phyloP scores from a whole-genome alignment of 2,329 filamentous ascomycete species.

The Penicillium corylophilum region DNA sequence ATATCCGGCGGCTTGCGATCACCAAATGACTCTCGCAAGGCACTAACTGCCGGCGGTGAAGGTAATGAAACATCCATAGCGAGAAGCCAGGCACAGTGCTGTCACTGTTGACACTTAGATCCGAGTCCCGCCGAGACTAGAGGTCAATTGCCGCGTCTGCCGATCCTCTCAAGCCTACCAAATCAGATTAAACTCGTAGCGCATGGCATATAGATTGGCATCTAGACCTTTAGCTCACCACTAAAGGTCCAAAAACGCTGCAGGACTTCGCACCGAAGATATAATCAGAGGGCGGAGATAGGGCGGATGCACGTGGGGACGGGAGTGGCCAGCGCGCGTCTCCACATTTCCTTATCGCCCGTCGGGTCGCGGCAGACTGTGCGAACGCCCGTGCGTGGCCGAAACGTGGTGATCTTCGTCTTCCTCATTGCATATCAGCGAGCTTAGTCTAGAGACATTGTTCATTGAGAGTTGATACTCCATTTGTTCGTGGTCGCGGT shows the following conservation, averaged over 20 bases:
- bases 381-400: not conserved
- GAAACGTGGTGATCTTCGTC: not conserved
- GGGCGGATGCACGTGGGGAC: conserved; percentile 13
- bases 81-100: not conserved
- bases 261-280: conserved; percentile 19
- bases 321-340: conserved; percentile 1
- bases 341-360: not conserved
- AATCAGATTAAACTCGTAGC: not conserved
- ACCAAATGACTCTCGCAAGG: conserved; percentile 36
- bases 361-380: no score
- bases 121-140: not conserved
- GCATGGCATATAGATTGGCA: not conserved
- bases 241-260: not conserved
- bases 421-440: not conserved
- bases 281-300: conserved; percentile 3
- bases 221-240: not conserved
- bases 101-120: not conserved
- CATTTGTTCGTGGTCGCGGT: not conserved
- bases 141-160: not conserved
- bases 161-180: not conserved
- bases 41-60: conserved; percentile 17
- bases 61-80: conserved; percentile 8
- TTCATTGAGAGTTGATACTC: not conserved
- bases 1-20: conserved; percentile 38
- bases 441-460: not conserved